Conservation (phyloP, 352 stramenopile species). For the Plasmopara viticola region DNA sequence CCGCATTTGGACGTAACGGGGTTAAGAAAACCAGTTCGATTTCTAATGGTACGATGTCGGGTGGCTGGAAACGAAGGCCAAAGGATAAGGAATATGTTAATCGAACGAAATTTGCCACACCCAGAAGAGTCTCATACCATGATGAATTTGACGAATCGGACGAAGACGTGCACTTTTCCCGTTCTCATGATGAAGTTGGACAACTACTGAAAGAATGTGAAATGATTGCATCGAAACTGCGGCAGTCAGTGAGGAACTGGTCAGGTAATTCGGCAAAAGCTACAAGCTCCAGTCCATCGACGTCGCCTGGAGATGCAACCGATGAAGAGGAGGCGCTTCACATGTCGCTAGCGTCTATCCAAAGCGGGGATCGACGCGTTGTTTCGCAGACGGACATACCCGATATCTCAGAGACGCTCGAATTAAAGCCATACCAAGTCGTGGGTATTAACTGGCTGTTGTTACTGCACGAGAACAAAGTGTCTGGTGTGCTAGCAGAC, state of each 20-base stretch:
- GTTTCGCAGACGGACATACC: constrained; percentile 69
- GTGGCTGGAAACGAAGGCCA: constrained; percentile 16
- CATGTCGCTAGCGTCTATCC: constrained; percentile 53
- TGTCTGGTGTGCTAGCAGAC: constrained; percentile 75
- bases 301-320: constrained; percentile 21
- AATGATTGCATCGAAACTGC: constrained; percentile 51
- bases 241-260: constrained; percentile 56
- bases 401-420: constrained; percentile 54
- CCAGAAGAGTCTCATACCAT: constrained; percentile 8
- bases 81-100: constrained; percentile 9
- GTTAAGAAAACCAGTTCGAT: constrained; percentile 21
- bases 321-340: constrained; percentile 52
- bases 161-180: constrained; percentile 44
- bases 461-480: constrained; percentile 66
- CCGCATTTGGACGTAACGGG: constrained; percentile 34
- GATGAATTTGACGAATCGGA: constrained; percentile 31
- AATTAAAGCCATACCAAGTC: constrained; percentile 82
- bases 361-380: constrained; percentile 30
- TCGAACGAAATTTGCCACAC: neutral
- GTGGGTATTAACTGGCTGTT: constrained; percentile 83
- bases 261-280: constrained; percentile 34
- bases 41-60: constrained; percentile 1
- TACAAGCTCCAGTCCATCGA: constrained; percentile 17
- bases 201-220: constrained; percentile 62
- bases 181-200: constrained; percentile 65